phyloP scores from a whole-genome alignment of 257 asterid species.

The Ophiorrhiza pumila region DNA sequence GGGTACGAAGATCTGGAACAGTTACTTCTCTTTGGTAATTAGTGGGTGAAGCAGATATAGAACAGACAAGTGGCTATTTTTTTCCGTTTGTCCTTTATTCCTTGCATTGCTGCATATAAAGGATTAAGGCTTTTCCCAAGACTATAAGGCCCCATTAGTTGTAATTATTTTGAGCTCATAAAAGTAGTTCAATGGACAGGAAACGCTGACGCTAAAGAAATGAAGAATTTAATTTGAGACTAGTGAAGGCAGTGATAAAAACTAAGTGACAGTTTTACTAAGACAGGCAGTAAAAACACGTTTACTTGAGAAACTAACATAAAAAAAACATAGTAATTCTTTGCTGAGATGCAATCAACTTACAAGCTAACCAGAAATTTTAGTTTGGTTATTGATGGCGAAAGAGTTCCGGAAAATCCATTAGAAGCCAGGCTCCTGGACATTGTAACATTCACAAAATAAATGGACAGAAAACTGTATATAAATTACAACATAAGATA shows the following conservation, averaged over 20 bases:
- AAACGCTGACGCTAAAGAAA: neutral
- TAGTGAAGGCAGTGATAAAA: neutral
- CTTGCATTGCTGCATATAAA: neutral
- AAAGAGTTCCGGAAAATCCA: constrained; percentile 80
- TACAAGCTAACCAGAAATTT: constrained; percentile 66
- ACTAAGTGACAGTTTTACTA: neutral
- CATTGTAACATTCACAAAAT: neutral
- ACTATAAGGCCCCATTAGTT: no score
- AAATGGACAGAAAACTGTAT: neutral
- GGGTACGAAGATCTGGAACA: no score
- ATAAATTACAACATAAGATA: no score
- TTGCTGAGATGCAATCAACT: constrained; percentile 16
- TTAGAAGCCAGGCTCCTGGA: constrained; percentile 71
- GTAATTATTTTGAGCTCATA: neutral
- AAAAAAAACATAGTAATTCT: neutral
- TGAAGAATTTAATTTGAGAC: neutral
- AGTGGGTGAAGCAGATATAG: neutral
- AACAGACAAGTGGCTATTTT: neutral
- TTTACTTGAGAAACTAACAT: neutral
- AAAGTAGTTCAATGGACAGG: neutral
- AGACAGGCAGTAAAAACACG: neutral
- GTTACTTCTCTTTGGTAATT: neutral
- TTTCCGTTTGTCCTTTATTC: neutral
- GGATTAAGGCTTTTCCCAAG: neutral
- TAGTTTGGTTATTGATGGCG: constrained; percentile 62